Evolutionary conservation across 2,329 filamentous ascomycete species (phyloP).

Genomic region (Tolypocladium nubicola): DNA sequence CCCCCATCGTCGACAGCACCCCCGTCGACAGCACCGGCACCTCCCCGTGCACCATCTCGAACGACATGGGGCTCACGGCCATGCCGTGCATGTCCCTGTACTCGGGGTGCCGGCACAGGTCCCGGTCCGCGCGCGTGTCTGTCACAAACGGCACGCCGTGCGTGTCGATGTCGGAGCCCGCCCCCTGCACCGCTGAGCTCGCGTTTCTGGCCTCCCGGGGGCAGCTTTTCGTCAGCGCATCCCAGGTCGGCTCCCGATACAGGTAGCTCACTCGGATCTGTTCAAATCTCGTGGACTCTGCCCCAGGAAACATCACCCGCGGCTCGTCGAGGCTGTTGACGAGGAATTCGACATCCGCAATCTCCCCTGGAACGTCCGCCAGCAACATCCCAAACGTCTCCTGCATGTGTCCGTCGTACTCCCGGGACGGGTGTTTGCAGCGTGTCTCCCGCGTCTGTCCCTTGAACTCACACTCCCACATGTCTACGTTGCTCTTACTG

Average conservation of each 20-base stretch:
- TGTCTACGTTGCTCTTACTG: constrained; percentile 14
- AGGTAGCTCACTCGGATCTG: constrained; percentile 14
- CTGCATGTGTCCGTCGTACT: constrained; percentile 21
- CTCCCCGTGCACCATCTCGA: constrained; percentile 25
- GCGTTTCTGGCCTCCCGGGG: background rate
- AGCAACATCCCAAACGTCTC: constrained; percentile 20
- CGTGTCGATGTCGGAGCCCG: background rate
- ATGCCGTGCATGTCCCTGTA: constrained; percentile 33
- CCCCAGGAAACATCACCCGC: constrained; percentile 21
- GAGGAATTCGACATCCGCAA: constrained; percentile 30
- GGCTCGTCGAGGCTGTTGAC: constrained; percentile 40
- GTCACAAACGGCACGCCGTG: constrained; percentile 26
- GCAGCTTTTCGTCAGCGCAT: constrained; percentile 20
- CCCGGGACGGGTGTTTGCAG: constrained; percentile 18
- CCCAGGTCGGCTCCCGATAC: constrained; percentile 17
- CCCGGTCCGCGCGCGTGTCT: constrained; percentile 12
- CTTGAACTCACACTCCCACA: constrained; percentile 26
- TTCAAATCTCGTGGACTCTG: background rate
- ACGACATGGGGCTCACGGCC: constrained; percentile 29
- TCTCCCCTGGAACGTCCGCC: constrained; percentile 7
- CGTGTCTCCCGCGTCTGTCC: constrained; percentile 12
- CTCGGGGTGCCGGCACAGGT: constrained; percentile 34
- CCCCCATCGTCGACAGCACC: constrained; percentile 33
- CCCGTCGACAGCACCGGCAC: constrained; percentile 38
- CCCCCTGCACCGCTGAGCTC: background rate